Conservation (phyloP, 129 eudicot genomes). For the Deinandra increscens region DNA sequence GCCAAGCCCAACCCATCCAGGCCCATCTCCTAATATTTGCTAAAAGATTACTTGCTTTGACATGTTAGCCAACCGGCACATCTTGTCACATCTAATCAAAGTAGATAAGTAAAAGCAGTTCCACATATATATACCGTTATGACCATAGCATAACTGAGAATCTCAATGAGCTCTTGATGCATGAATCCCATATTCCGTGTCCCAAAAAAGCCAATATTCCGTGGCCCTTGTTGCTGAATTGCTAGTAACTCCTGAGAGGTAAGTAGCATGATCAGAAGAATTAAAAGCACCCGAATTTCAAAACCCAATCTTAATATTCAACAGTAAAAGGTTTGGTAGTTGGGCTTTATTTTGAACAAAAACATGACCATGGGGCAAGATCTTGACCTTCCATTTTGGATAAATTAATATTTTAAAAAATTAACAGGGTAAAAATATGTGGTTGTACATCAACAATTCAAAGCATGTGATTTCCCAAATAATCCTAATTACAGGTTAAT, state of each 20-base stretch:
- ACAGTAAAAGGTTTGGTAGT: slow-evolving; percentile 1
- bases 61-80: background rate
- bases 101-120: slow-evolving; percentile 9
- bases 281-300: background rate
- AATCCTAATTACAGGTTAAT: too few species aligned
- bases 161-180: slow-evolving; percentile 99
- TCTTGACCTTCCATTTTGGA: background rate
- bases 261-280: slow-evolving; percentile 7
- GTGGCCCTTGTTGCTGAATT: slow-evolving; percentile 97
- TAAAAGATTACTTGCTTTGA: background rate
- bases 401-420: too few species aligned
- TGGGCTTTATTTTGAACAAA: background rate
- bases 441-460: too few species aligned
- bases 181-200: slow-evolving; percentile 98
- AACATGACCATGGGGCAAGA: background rate
- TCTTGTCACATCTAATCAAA: background rate
- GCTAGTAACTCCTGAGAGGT: slow-evolving; percentile 81
- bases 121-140: slow-evolving; percentile 63
- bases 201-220: slow-evolving; percentile 91
- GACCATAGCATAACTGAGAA: slow-evolving; percentile 97
- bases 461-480: too few species aligned
- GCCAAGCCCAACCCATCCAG: background rate
- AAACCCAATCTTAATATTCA: background rate
- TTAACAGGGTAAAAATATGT: too few species aligned
- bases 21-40: background rate